Conservation (phyloP, 768 basidiomycete species). For the Tephrocybe sp. region DNA sequence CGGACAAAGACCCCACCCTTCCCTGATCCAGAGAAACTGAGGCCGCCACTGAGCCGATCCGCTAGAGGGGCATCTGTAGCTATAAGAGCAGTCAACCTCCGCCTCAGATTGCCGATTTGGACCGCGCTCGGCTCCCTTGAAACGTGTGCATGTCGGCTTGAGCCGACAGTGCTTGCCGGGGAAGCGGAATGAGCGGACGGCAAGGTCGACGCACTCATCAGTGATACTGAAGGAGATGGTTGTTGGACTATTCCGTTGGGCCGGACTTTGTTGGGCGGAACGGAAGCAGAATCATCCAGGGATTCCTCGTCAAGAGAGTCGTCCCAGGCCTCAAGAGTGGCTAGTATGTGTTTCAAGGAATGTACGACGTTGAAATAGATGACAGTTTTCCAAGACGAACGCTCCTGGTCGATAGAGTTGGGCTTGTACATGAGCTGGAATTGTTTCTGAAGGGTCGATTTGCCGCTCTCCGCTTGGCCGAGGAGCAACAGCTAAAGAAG, state of each 20-base stretch:
- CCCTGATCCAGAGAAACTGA: conserved; percentile 73
- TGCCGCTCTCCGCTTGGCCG: conserved; percentile 79
- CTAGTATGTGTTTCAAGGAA: conserved; percentile 68
- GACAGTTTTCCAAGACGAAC: conserved; percentile 70
- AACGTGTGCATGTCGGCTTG: conserved; percentile 24
- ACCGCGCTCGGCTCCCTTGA: conserved; percentile 29
- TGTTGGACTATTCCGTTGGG: conserved; percentile 35
- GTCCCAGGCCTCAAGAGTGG: conserved; percentile 61
- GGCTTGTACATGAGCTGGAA: conserved; percentile 83
- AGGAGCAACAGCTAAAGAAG: conserved; percentile 61
- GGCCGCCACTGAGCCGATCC: conserved; percentile 72
- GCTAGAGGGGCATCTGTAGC: conserved; percentile 64
- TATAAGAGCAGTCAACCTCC: conserved; percentile 59
- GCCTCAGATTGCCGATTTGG: conserved; percentile 56
- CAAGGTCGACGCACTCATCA: conserved; percentile 26
- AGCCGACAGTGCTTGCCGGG: conserved; percentile 26
- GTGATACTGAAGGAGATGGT: conserved; percentile 40
- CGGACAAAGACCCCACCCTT: conserved; percentile 77
- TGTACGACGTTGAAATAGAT: conserved; percentile 77
- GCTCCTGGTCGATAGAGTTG: conserved; percentile 65
- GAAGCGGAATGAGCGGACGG: conserved; percentile 18
- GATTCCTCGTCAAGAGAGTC: conserved; percentile 55
- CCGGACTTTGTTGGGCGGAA: conserved; percentile 25
- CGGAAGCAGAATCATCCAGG: conserved; percentile 29
- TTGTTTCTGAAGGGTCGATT: conserved; percentile 76